Evolutionary conservation across 148 eudicot genomes (phyloP).

Genomic region (Hydrangea macrophylla): DNA sequence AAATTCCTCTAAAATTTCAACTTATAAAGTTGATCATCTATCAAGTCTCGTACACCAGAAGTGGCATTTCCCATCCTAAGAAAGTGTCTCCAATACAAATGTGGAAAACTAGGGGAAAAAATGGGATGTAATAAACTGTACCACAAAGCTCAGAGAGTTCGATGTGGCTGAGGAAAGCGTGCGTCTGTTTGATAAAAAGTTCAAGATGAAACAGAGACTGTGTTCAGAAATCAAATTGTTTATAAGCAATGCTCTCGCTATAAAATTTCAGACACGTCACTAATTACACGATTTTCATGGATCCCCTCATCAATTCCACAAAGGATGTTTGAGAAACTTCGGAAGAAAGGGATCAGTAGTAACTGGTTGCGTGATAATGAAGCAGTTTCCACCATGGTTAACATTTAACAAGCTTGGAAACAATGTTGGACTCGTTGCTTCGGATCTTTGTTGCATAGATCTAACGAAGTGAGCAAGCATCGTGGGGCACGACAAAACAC

Average conservation of each 20-base stretch:
- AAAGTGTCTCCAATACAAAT: too few relatives aligned
- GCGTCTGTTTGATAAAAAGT: too few relatives aligned
- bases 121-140: too few relatives aligned
- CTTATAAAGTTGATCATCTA: too few relatives aligned
- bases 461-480: neutral
- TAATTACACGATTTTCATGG: neutral
- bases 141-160: too few relatives aligned
- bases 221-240: neutral
- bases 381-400: neutral
- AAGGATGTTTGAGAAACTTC: neutral
- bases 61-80: too few relatives aligned
- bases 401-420: neutral
- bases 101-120: too few relatives aligned
- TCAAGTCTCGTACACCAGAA: too few relatives aligned
- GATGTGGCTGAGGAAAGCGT: too few relatives aligned
- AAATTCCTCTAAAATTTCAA: too few relatives aligned
- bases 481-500: neutral
- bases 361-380: too few relatives aligned
- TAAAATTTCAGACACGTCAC: neutral
- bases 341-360: neutral
- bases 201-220: neutral
- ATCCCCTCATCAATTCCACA: neutral
- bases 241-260: neutral
- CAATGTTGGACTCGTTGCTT: neutral
- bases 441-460: neutral